These are phyloP conservation scores for Pleurotus tuber-regium DNA, from an alignment of 768 basidiomycete species.

Conservation along the genomic window DNA sequence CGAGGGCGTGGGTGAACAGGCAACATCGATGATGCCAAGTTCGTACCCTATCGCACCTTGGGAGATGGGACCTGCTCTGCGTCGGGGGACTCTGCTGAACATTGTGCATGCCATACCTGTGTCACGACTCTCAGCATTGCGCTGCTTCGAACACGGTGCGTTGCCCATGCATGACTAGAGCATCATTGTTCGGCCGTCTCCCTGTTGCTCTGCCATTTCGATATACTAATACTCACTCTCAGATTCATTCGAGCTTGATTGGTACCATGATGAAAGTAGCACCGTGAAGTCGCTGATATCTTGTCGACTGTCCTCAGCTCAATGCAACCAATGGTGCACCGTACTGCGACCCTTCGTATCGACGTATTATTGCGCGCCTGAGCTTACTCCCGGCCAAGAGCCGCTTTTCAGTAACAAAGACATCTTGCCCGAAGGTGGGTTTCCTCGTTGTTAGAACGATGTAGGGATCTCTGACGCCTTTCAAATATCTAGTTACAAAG, in stretches of 20 bases:
- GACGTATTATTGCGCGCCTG: constrained; percentile 2
- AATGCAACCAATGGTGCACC: constrained; percentile 21
- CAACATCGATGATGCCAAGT: constrained; percentile 11
- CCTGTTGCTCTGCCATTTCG: background rate
- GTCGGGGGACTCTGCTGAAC: constrained; percentile 23
- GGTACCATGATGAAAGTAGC: constrained; percentile 20
- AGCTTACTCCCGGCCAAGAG: background rate
- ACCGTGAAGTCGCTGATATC: constrained; percentile 12
- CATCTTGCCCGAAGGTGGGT: background rate
- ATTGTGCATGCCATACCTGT: constrained; percentile 31
- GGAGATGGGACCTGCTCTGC: constrained; percentile 36
- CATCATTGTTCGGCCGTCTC: too few relatives aligned
- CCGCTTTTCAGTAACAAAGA: background rate
- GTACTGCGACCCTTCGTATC: constrained; percentile 9
- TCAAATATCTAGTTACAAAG: constrained; percentile 21
- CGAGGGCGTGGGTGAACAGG: constrained; percentile 18
- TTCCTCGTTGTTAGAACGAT: background rate
- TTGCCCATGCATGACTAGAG: too few relatives aligned
- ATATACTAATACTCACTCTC: background rate
- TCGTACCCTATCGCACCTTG: constrained; percentile 34
- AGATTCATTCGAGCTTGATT: constrained; percentile 32
- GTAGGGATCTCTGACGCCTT: background rate
- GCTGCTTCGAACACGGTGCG: constrained; percentile 29
- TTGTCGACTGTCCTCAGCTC: constrained; percentile 13
- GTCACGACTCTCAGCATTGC: constrained; percentile 20